Evolutionary conservation across 495 filamentous ascomycete genomes (phyloP).

Genomic region (Neurospora discreta): DNA sequence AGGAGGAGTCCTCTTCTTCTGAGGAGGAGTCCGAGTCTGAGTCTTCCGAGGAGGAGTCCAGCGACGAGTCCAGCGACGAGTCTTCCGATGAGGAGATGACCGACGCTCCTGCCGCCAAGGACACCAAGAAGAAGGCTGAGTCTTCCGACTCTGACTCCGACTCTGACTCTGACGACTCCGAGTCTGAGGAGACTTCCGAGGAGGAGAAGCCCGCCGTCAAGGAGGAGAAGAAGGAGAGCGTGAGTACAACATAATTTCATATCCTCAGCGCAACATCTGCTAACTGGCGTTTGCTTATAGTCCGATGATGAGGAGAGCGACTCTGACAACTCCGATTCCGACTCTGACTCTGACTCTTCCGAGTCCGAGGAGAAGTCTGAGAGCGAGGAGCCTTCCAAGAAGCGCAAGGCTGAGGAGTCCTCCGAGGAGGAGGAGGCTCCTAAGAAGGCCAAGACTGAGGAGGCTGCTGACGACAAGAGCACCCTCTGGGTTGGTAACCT

Average conservation of each 20-base stretch:
- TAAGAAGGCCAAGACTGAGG: conserved; percentile 80
- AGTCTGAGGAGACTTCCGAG: conserved; percentile 25
- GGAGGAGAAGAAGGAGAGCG: conserved; percentile 29
- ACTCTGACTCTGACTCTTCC: conserved; percentile 33
- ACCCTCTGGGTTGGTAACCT: conserved; percentile 86
- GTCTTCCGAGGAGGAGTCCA: conserved; percentile 13
- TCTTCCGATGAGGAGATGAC: conserved; percentile 39
- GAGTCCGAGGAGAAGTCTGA: conserved; percentile 34
- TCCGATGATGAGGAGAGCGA: conserved; percentile 16
- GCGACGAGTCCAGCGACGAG: conserved; percentile 27
- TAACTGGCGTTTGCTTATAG: conserved; percentile 8
- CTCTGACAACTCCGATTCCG: conserved; percentile 14
- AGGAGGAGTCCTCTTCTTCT: conserved; percentile 9
- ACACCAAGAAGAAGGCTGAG: conserved; percentile 24
- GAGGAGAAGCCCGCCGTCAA: conserved; percentile 33
- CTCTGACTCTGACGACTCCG: conserved; percentile 34
- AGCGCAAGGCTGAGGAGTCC: conserved; percentile 45
- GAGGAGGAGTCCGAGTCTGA: not conserved
- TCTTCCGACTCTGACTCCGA: conserved; percentile 22
- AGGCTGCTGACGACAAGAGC: conserved; percentile 39
- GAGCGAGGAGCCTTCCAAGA: conserved; percentile 34
- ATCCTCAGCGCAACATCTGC: not conserved
- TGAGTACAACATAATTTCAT: conserved; percentile 3
- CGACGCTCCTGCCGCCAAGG: conserved; percentile 30
- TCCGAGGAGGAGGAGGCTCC: conserved; percentile 41